Base-by-base conservation (phyloP, 1,284 basidiomycete species). In the Moniliella sp. region DNA sequence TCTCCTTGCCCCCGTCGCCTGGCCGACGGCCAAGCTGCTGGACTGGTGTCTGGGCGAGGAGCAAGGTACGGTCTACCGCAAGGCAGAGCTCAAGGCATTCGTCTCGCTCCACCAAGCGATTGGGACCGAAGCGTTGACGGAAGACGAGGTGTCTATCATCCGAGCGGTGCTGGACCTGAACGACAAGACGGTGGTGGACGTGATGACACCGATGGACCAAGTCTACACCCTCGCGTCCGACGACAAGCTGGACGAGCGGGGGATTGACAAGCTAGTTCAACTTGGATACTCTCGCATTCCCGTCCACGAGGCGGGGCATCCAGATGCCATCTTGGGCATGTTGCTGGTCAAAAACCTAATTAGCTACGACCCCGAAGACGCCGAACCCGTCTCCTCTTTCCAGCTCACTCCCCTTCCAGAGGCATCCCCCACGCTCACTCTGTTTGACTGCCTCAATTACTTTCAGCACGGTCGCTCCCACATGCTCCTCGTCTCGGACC, bases 391-490 rank as follows among this genome's bases (percentile, higher is more conserved):
- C 0, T 76, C 60, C 12, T 50, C 49, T 27, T 63, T 64, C 50
- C 48, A 56, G 17, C 46, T 65, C 26, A 62, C 57, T 0, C 79
- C 86, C n/a, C 62, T 94, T 2, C 88, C 88, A 0, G 86, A 97
- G 64, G 84, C 84, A 4, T 68, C 67, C 18, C 78, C 81, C 1
- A 71, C 74, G 12, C 82, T 83, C 45, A 82, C 61, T n/a, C 48
- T 65, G n/a, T 50, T 66, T 5, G 65, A 66, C 35, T 64, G 48
- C 15, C 51, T 62, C 34, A 65, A 64, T 36, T 65, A 50, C 42
- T 58, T 58, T 68, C 88, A 94, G 68, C 88, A 83, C 2, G 88
- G 88, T 4, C 74, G 84, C 31, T 81, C 83, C 0, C 88, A 97
- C 62, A 68, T 94, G 43, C 67, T 97, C 14, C 66, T 97, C 15